These are phyloP conservation scores for Raphanus sativus DNA, from an alignment of 345 rosid species.

Conservation along the genomic window DNA sequence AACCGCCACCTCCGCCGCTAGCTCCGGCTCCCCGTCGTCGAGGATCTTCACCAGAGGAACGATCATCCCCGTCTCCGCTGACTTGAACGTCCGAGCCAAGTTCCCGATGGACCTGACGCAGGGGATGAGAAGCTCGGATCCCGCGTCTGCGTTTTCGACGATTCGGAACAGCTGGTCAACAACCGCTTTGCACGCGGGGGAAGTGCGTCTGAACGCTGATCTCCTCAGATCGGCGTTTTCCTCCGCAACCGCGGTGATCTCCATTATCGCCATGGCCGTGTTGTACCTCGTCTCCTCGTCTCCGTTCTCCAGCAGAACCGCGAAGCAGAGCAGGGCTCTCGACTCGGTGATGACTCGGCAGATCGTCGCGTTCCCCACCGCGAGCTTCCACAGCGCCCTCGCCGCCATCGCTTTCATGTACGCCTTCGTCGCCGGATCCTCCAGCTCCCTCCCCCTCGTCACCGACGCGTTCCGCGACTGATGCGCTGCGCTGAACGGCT, in stretches of 20 bases:
- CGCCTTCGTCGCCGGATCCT: constrained; percentile 77
- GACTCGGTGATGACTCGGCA: constrained; percentile 92
- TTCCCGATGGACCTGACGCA: constrained; percentile 80
- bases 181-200: constrained; percentile 84
- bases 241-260: constrained; percentile 86
- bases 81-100: constrained; percentile 80
- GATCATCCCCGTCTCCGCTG: constrained; percentile 84
- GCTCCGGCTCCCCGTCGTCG: constrained; percentile 73
- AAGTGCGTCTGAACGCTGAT: constrained; percentile 88
- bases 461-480: constrained; percentile 59
- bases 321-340: constrained; percentile 88
- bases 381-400: constrained; percentile 85
- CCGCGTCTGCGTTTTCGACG: constrained; percentile 57
- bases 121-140: constrained; percentile 68
- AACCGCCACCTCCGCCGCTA: constrained; percentile 62
- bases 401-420: constrained; percentile 92
- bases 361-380: constrained; percentile 65
- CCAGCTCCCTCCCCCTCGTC: constrained; percentile 71
- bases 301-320: constrained; percentile 77
- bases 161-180: constrained; percentile 69
- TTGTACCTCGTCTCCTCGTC: constrained; percentile 61
- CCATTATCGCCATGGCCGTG: constrained; percentile 95
- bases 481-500: constrained; percentile 41
- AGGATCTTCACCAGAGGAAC: constrained; percentile 72
- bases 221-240: constrained; percentile 73